Conservation (phyloP, 768 basidiomycete genomes). For the Calvatia gigantea region DNA sequence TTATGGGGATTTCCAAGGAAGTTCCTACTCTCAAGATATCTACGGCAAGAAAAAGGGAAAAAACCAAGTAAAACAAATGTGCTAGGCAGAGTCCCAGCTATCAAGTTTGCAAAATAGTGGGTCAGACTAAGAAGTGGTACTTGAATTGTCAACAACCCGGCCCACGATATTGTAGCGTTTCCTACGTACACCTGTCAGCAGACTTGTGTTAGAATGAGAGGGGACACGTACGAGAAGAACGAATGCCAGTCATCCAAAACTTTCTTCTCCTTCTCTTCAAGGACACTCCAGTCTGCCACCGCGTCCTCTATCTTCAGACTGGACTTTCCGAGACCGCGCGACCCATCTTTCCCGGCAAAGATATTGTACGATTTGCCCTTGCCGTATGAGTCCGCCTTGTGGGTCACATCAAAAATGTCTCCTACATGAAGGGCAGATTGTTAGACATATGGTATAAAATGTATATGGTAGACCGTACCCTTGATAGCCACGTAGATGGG, state of each 20-base stretch:
- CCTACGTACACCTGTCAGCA: slow-evolving; percentile 27
- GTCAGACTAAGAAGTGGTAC: background rate
- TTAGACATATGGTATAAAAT: background rate
- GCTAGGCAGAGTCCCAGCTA: too few relatives aligned
- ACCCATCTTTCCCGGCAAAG: slow-evolving; percentile 94
- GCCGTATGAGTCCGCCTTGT: slow-evolving; percentile 88
- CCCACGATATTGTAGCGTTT: slow-evolving; percentile 91
- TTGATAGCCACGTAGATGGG: slow-evolving; percentile 95
- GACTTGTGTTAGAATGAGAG: background rate
- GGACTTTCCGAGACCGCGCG: slow-evolving; percentile 84
- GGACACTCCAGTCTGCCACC: slow-evolving; percentile 75
- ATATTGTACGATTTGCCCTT: slow-evolving; percentile 72
- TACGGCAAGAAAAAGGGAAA: too few relatives aligned
- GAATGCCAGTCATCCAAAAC: slow-evolving; percentile 86
- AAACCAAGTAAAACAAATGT: too few relatives aligned
- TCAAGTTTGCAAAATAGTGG: background rate
- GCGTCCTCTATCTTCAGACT: slow-evolving; percentile 86
- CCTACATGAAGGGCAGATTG: slow-evolving; percentile 42
- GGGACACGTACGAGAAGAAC: slow-evolving; percentile 74
- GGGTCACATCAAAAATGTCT: slow-evolving; percentile 85
- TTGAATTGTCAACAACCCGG: slow-evolving; percentile 48
- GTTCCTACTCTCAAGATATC: too few relatives aligned
- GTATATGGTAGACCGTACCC: slow-evolving; percentile 37
- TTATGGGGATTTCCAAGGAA: too few relatives aligned
- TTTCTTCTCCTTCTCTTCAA: slow-evolving; percentile 71